Conservation (phyloP, 371 early-diverging fungal genomes). For the Lichtheimia hyalospora region DNA sequence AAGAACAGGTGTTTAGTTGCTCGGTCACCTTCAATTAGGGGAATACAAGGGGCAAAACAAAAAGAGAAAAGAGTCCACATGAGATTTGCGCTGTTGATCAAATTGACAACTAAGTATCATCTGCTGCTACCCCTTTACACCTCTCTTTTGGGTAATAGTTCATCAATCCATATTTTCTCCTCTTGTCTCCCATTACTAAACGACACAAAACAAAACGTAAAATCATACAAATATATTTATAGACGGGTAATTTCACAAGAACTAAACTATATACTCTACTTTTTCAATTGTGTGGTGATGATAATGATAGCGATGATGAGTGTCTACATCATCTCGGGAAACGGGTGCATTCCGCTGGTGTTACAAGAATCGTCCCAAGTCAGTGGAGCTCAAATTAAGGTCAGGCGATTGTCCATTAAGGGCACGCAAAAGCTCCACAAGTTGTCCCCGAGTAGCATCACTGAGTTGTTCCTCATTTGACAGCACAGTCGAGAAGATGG, state of each 20-base stretch:
- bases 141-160: conserved; percentile 1
- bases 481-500: conserved; percentile 49
- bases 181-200: background rate
- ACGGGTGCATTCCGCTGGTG: background rate
- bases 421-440: conserved; percentile 58
- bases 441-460: conserved; percentile 48
- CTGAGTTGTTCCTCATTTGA: conserved; percentile 55
- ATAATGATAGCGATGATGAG: background rate
- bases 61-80: conserved; percentile 5
- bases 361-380: conserved; percentile 39
- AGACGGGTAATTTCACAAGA: background rate
- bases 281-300: background rate
- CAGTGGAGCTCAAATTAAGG: conserved; percentile 33
- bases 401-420: conserved; percentile 47
- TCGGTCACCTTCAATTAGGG: background rate
- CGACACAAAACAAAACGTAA: background rate
- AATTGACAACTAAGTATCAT: conserved; percentile 4
- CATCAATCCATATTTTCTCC: background rate
- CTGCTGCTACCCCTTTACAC: conserved; percentile 2
- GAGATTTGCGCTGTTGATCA: background rate
- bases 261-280: conserved; percentile 4
- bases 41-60: conserved; percentile 9
- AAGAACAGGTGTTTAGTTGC: background rate
- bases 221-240: background rate
- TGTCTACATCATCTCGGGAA: no score